Conservation (phyloP, 768 basidiomycete genomes). For the Rickenella mellea region DNA sequence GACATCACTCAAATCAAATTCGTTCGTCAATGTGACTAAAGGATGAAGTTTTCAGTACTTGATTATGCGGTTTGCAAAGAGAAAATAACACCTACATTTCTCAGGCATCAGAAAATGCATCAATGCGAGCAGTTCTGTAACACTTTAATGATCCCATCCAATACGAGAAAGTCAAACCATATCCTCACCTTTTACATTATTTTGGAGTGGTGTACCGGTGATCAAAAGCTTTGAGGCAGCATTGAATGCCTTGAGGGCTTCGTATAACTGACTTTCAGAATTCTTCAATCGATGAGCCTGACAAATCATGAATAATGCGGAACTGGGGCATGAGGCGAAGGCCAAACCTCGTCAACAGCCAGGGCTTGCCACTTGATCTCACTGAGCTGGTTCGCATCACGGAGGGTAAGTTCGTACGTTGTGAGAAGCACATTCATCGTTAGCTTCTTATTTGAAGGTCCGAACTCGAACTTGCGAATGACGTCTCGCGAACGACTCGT, state of each 20-base stretch:
- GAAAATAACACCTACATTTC: slow-evolving; percentile 58
- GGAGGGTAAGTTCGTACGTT: slow-evolving; percentile 90
- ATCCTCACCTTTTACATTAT: slow-evolving; percentile 88
- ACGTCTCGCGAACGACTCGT: slow-evolving; percentile 80
- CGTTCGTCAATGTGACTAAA: slow-evolving; percentile 82
- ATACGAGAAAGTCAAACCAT: background rate
- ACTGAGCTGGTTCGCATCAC: slow-evolving; percentile 80
- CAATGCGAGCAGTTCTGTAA: slow-evolving; percentile 79
- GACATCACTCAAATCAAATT: slow-evolving; percentile 88
- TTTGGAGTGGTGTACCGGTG: slow-evolving; percentile 96
- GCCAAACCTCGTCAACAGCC: slow-evolving; percentile 85
- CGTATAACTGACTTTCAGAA: slow-evolving; percentile 93
- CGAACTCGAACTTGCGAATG: slow-evolving; percentile 90
- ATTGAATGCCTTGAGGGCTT: slow-evolving; percentile 82
- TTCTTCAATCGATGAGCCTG: slow-evolving; percentile 98
- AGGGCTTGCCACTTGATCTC: slow-evolving; percentile 97
- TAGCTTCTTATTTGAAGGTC: slow-evolving; percentile 75
- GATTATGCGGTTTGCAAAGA: background rate
- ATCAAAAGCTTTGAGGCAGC: slow-evolving; percentile 92
- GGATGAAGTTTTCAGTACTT: slow-evolving; percentile 7
- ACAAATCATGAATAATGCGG: slow-evolving; percentile 5
- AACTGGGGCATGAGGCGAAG: background rate
- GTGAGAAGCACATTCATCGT: slow-evolving; percentile 97
- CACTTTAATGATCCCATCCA: slow-evolving; percentile 8
- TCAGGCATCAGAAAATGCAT: slow-evolving; percentile 99